Base-by-base conservation (phyloP, 2,329 filamentous ascomycete genomes). In the Arthrinium puccinioides region DNA sequence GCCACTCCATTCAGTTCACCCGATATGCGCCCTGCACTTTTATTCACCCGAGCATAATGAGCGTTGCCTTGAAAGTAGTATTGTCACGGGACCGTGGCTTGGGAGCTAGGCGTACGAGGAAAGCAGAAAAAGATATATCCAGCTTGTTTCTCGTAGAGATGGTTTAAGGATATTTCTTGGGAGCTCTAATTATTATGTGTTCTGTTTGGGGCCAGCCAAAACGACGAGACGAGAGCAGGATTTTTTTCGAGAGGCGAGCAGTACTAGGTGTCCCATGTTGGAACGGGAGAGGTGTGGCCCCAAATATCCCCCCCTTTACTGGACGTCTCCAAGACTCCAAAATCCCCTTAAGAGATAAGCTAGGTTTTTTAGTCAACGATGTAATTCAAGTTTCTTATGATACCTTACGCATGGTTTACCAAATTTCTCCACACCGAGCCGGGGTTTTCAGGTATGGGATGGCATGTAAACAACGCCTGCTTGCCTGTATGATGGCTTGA, bases 321-420 rank as follows among this genome's bases (percentile, higher is more conserved):
- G 48, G 46, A 47, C 44, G 43, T 45, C 42, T 42, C 42, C 44
- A 44, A 57, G 31, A 54, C 53, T 55, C 55, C 56, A 34, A 16
- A 23, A 53, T 52, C 56, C 55, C 62, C 57, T 52, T 43, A 52
- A 44, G 49, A 47, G 45, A 48, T 48, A 45, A 51, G 48, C 53
- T 54, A 54, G 50, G 53, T 50, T 53, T 30, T 31, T 40, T 41
- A 37, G 47, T 56, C 49, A 47, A 57, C 49, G 49, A 54, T 55
- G 48, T 54, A 55, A 54, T 56, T 49, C 38, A 58, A 64, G 55
- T 58, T 60, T 61, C 56, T 62, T 57, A 67, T 64, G 65, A 70
- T 70, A 70, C 64, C 65, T 69, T 20, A 14, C 25, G n/a, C 18
- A 11, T 11, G 14, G 31, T 33, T n/a, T n/a, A n/a, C n/a, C n/a